Conservation (phyloP, 2,329 filamentous ascomycete genomes). For the Alternaria longipes region DNA sequence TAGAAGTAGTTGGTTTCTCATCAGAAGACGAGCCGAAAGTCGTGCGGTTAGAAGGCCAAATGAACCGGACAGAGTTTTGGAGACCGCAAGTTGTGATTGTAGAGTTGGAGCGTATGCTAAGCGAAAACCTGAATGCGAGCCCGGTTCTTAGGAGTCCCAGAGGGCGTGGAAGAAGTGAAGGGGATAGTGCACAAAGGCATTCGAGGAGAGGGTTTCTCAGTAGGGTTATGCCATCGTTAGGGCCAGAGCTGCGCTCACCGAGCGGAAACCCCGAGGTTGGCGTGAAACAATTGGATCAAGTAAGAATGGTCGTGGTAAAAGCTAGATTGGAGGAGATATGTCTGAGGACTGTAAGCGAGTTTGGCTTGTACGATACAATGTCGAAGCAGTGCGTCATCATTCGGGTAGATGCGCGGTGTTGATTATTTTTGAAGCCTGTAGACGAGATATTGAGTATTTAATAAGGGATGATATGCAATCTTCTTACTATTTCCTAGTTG, state of each 20-base stretch:
- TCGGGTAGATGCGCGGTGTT: conserved; percentile 43
- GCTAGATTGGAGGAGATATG: conserved; percentile 46
- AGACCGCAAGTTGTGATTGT: conserved; percentile 51
- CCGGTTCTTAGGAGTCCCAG: conserved; percentile 16
- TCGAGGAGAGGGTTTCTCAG: conserved; percentile 32
- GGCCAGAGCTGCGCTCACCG: conserved; percentile 30
- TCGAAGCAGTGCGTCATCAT: conserved; percentile 46
- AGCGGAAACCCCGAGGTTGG: conserved; percentile 35
- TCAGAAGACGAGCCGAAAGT: conserved; percentile 52
- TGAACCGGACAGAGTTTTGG: conserved; percentile 57
- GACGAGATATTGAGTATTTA: neutral
- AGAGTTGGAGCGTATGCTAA: conserved; percentile 51
- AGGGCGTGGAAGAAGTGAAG: neutral
- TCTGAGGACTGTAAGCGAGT: conserved; percentile 46
- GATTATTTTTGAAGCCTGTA: conserved; percentile 7
- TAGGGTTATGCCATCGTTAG: conserved; percentile 33
- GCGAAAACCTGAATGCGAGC: conserved; percentile 42
- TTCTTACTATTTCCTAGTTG: neutral
- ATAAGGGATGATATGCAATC: neutral
- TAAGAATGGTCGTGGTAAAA: conserved; percentile 37
- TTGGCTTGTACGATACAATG: conserved; percentile 50
- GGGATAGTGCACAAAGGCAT: conserved; percentile 13
- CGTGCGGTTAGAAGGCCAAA: conserved; percentile 51
- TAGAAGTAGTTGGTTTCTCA: conserved; percentile 54
- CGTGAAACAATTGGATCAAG: conserved; percentile 16